phyloP scores from a whole-genome alignment of 2,329 filamentous ascomycete genomes.

The Cryphonectria japonica region DNA sequence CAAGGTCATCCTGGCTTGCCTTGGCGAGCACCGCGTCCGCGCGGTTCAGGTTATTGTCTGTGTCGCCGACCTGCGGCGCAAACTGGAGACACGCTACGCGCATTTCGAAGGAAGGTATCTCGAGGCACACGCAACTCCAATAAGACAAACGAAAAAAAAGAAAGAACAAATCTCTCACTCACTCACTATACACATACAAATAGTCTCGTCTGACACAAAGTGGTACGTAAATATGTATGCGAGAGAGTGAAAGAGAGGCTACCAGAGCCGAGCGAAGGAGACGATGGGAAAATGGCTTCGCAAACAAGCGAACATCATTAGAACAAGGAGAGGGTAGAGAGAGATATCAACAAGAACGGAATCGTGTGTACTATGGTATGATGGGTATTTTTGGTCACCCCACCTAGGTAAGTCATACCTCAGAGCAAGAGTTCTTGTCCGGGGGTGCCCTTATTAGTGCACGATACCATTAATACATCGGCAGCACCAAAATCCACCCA shows the following conservation, averaged over 20 bases:
- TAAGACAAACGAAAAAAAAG: neutral
- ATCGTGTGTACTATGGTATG: neutral
- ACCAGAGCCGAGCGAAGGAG: neutral
- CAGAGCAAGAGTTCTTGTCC: too few relatives aligned
- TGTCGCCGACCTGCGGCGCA: conserved; percentile 69
- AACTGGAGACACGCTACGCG: conserved; percentile 74
- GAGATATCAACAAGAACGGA: neutral
- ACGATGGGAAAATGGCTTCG: neutral
- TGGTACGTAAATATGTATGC: neutral
- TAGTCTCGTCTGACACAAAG: neutral
- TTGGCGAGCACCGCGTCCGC: conserved; percentile 66
- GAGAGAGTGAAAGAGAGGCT: neutral
- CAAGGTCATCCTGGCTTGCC: conserved; percentile 57
- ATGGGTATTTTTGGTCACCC: too few relatives aligned
- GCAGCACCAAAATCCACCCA: neutral
- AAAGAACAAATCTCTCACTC: neutral
- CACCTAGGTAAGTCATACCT: too few relatives aligned
- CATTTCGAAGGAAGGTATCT: conserved; percentile 48
- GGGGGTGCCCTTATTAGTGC: too few relatives aligned
- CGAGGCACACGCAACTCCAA: neutral
- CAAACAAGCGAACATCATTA: neutral
- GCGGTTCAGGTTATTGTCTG: conserved; percentile 70
- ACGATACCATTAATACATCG: neutral
- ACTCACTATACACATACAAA: neutral
- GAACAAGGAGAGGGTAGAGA: neutral